Conservation (phyloP, 2,329 filamentous ascomycete species). For the Pseudogymnoascus sp. region DNA sequence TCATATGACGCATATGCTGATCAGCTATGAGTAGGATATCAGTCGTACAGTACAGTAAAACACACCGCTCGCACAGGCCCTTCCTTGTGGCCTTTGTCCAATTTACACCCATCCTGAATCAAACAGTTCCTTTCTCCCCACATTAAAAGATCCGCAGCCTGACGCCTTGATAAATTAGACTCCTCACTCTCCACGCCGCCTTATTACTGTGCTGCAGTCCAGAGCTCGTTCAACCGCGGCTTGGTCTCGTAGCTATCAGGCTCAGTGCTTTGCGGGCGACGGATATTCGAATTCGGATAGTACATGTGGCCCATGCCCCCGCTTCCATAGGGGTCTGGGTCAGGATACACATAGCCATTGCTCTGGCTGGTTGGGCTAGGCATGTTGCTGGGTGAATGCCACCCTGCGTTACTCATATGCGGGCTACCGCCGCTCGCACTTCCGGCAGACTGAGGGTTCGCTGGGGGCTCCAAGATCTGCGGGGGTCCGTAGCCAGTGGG, state of each 20-base stretch:
- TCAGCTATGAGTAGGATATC: conserved; percentile 7
- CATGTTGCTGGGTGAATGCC: conserved; percentile 63
- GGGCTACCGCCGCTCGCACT: conserved; percentile 72
- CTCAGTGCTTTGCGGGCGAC: conserved; percentile 69
- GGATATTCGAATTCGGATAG: conserved; percentile 61
- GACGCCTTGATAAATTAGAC: background rate
- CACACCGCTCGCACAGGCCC: background rate
- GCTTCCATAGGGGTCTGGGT: conserved; percentile 66
- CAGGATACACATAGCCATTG: conserved; percentile 69
- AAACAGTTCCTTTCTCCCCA: background rate
- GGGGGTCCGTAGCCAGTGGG: conserved; percentile 76
- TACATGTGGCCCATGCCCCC: conserved; percentile 60
- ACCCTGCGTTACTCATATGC: conserved; percentile 65
- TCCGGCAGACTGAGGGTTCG: conserved; percentile 58
- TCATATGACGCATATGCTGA: conserved; percentile 6
- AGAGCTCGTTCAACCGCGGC: conserved; percentile 48
- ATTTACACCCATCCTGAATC: conserved; percentile 2
- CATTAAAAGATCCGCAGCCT: background rate
- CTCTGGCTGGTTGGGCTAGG: conserved; percentile 57
- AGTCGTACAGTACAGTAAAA: conserved; percentile 9
- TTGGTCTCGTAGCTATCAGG: conserved; percentile 57
- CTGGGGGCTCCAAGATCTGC: conserved; percentile 66
- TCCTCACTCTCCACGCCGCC: background rate
- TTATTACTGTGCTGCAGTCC: conserved; percentile 41
- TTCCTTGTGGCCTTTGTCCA: background rate